Evolutionary conservation across 768 basidiomycete genomes (phyloP).

Genomic region (Panellus pusillus): DNA sequence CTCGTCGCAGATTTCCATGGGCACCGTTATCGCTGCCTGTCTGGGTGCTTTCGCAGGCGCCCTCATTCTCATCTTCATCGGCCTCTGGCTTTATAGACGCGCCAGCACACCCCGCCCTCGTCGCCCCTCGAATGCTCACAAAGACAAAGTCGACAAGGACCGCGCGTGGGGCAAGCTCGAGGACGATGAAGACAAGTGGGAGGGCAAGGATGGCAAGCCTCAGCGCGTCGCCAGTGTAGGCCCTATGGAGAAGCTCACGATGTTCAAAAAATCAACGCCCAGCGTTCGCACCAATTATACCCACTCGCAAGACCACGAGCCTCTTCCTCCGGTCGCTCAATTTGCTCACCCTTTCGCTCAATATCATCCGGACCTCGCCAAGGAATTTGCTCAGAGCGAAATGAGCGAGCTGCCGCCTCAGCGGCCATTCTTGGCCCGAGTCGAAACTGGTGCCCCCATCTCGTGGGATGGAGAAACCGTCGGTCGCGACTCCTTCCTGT

Average conservation of each 20-base stretch:
- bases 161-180: slow-evolving; percentile 59
- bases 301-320: slow-evolving; percentile 43
- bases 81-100: slow-evolving; percentile 55
- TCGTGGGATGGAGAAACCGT: slow-evolving; percentile 60
- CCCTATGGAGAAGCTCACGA: slow-evolving; percentile 61
- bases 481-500: slow-evolving; percentile 50
- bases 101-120: slow-evolving; percentile 41
- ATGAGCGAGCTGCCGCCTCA: slow-evolving; percentile 31
- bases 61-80: slow-evolving; percentile 49
- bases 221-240: slow-evolving; percentile 44
- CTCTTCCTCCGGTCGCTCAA: slow-evolving; percentile 33
- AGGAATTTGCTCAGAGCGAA: slow-evolving; percentile 46
- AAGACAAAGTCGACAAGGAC: slow-evolving; percentile 42
- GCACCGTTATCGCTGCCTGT: slow-evolving; percentile 64
- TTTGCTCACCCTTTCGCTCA: slow-evolving; percentile 53
- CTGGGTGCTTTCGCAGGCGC: slow-evolving; percentile 61
- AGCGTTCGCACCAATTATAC: slow-evolving; percentile 57
- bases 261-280: slow-evolving; percentile 63
- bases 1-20: slow-evolving; percentile 40
- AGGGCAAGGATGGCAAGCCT: slow-evolving; percentile 33
- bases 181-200: slow-evolving; percentile 49
- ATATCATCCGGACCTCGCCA: slow-evolving; percentile 53
- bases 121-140: slow-evolving; percentile 33
- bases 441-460: slow-evolving; percentile 40
- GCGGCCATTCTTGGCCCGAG: slow-evolving; percentile 44